Conservation (phyloP, 768 basidiomycete species). For the Podaxis mareebaensis region DNA sequence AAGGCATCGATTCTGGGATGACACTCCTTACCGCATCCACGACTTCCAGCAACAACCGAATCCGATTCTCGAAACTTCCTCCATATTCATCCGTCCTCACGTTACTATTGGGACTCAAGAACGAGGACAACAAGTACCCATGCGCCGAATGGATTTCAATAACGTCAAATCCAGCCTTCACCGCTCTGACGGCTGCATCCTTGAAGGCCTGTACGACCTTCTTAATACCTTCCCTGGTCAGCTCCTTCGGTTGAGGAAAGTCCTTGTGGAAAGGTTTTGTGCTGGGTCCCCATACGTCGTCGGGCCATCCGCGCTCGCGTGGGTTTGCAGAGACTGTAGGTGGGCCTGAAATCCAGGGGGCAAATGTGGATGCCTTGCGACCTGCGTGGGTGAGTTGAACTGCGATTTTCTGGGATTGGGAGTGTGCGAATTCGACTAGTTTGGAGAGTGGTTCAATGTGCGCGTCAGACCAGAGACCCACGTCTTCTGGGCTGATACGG, state of each 20-base stretch:
- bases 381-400: slow-evolving; percentile 81
- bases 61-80: slow-evolving; percentile 70
- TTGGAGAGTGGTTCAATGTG: slow-evolving; percentile 44
- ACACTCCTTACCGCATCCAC: slow-evolving; percentile 61
- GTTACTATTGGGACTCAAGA: slow-evolving; percentile 62
- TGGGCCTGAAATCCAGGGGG: slow-evolving; percentile 52
- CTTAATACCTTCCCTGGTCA: slow-evolving; percentile 59
- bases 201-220: slow-evolving; percentile 56
- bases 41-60: slow-evolving; percentile 60
- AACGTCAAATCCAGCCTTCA: slow-evolving; percentile 61
- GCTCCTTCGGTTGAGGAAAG: slow-evolving; percentile 54
- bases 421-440: slow-evolving; percentile 72
- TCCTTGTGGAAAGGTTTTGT: slow-evolving; percentile 41
- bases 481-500: slow-evolving; percentile 67
- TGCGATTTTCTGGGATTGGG: slow-evolving; percentile 66
- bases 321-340: slow-evolving; percentile 29
- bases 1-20: slow-evolving; percentile 62
- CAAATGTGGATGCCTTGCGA: slow-evolving; percentile 65
- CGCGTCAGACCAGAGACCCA: slow-evolving; percentile 63
- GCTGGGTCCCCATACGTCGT: slow-evolving; percentile 59
- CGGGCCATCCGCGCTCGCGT: slow-evolving; percentile 50
- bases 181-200: slow-evolving; percentile 49
- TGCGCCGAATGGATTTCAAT: slow-evolving; percentile 69
- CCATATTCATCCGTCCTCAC: slow-evolving; percentile 70
- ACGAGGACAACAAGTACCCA: slow-evolving; percentile 57